Conservation (phyloP, 768 basidiomycete genomes). For the Pulveroboletus ravenelii region DNA sequence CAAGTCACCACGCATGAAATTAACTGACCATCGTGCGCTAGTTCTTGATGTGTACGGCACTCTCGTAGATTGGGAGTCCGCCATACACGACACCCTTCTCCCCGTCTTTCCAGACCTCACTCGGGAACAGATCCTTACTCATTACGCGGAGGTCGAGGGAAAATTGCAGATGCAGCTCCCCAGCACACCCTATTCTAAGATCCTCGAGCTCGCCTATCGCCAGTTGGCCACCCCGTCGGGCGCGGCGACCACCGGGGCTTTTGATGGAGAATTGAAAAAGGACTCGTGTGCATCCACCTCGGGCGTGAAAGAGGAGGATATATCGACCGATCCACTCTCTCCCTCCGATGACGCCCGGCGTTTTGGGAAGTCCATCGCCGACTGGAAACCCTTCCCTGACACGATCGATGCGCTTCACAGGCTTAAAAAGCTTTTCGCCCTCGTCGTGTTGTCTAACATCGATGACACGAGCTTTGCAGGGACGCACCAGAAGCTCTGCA, state of each 20-base stretch:
- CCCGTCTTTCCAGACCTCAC: slow-evolving; percentile 15
- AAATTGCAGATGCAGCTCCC: slow-evolving; percentile 57
- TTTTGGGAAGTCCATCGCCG: slow-evolving; percentile 56
- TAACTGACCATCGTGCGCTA: slow-evolving; percentile 36
- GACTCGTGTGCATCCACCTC: slow-evolving; percentile 14
- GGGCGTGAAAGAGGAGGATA: not conserved
- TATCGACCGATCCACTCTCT: not conserved
- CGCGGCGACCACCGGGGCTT: slow-evolving; percentile 33
- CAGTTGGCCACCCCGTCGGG: slow-evolving; percentile 31
- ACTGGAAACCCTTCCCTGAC: slow-evolving; percentile 68
- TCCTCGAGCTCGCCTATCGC: slow-evolving; percentile 45
- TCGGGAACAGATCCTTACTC: slow-evolving; percentile 41
- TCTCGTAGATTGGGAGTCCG: slow-evolving; percentile 72
- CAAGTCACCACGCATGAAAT: slow-evolving; percentile 3
- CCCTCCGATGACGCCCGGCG: slow-evolving; percentile 31
- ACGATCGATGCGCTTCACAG: slow-evolving; percentile 53
- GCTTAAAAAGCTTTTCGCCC: slow-evolving; percentile 60
- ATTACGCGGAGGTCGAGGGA: slow-evolving; percentile 49
- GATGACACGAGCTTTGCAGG: slow-evolving; percentile 58
- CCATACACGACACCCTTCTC: slow-evolving; percentile 51
- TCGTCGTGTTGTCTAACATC: slow-evolving; percentile 74
- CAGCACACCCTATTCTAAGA: slow-evolving; percentile 53
- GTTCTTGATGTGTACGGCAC: slow-evolving; percentile 80
- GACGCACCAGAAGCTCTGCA: slow-evolving; percentile 50
- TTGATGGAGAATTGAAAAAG: slow-evolving; percentile 10